Evolutionary conservation across 768 basidiomycete species (phyloP).

Genomic region (Tricholoma furcatifolium): DNA sequence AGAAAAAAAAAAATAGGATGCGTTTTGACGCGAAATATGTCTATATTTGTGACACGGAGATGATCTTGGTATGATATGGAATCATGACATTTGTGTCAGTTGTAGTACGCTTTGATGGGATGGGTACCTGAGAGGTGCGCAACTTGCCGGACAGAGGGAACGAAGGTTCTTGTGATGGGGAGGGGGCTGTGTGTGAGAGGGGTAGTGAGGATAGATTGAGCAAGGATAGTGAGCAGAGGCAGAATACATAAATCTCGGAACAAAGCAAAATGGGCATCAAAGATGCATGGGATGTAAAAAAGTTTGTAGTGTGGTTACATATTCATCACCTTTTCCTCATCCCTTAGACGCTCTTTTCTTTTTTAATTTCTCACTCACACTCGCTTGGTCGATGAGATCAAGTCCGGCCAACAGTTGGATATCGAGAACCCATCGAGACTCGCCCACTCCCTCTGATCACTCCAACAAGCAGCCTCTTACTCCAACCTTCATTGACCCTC

Average conservation of each 20-base stretch:
- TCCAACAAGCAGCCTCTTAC: slow-evolving; percentile 36
- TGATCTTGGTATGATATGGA: background rate
- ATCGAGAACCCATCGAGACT: slow-evolving; percentile 37
- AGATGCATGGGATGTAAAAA: slow-evolving; percentile 11
- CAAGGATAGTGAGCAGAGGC: too few relatives aligned
- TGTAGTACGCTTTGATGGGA: too few relatives aligned
- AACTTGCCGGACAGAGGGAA: slow-evolving; percentile 10
- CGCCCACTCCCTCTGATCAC: slow-evolving; percentile 29
- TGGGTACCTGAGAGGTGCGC: background rate
- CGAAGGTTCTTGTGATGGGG: background rate
- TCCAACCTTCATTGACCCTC: slow-evolving; percentile 41
- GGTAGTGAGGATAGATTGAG: slow-evolving; percentile 6
- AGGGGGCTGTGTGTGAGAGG: background rate
- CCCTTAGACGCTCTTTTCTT: slow-evolving; percentile 4
- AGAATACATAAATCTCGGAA: too few relatives aligned
- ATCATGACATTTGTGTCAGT: too few relatives aligned
- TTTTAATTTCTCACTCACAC: background rate
- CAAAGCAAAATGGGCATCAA: slow-evolving; percentile 17
- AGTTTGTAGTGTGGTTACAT: slow-evolving; percentile 4
- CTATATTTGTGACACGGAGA: background rate
- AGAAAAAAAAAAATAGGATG: background rate
- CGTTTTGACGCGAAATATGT: background rate
- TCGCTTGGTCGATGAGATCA: slow-evolving; percentile 36
- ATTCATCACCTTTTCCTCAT: slow-evolving; percentile 1
- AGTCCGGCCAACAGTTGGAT: slow-evolving; percentile 36